phyloP scores from a whole-genome alignment of 2,329 filamentous ascomycete genomes.

The Pseudogymnoascus destructans region DNA sequence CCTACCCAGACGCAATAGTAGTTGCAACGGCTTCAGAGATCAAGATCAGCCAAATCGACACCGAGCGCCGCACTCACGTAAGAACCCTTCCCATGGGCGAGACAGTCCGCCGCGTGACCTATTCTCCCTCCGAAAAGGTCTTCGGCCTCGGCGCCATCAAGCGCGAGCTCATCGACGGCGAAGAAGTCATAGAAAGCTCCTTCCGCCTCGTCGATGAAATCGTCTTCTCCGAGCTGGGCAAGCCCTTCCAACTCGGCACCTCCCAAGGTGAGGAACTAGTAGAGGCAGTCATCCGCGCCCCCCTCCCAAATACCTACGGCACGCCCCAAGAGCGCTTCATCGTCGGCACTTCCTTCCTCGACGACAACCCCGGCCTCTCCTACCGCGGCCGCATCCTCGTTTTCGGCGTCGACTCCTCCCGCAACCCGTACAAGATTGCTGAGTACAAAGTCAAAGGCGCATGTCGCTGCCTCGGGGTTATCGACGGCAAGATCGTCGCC shows the following conservation, averaged over 20 bases:
- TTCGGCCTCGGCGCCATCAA: constrained; percentile 83
- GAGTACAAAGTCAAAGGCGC: constrained; percentile 62
- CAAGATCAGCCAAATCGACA: constrained; percentile 70
- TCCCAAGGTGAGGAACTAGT: constrained; percentile 53
- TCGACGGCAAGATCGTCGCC: constrained; percentile 68
- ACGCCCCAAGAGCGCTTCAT: constrained; percentile 64
- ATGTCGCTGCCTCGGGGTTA: constrained; percentile 64
- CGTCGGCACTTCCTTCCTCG: constrained; percentile 75
- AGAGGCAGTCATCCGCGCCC: constrained; percentile 68
- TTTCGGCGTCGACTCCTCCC: constrained; percentile 65
- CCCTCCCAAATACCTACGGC: constrained; percentile 48
- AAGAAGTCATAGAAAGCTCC: constrained; percentile 65
- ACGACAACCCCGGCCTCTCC: constrained; percentile 35
- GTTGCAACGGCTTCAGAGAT: constrained; percentile 67
- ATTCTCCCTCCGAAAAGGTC: constrained; percentile 62
- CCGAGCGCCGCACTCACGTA: constrained; percentile 76
- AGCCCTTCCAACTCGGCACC: constrained; percentile 48
- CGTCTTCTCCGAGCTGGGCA: constrained; percentile 62
- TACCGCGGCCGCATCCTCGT: constrained; percentile 70
- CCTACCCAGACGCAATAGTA: constrained; percentile 68
- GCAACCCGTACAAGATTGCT: constrained; percentile 58
- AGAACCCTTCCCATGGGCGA: constrained; percentile 65
- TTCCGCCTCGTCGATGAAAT: constrained; percentile 88
- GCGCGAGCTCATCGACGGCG: constrained; percentile 54
- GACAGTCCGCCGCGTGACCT: constrained; percentile 76